These are phyloP conservation scores for Pisolithus albus DNA, from an alignment of 768 basidiomycete species.

Conservation along the genomic window DNA sequence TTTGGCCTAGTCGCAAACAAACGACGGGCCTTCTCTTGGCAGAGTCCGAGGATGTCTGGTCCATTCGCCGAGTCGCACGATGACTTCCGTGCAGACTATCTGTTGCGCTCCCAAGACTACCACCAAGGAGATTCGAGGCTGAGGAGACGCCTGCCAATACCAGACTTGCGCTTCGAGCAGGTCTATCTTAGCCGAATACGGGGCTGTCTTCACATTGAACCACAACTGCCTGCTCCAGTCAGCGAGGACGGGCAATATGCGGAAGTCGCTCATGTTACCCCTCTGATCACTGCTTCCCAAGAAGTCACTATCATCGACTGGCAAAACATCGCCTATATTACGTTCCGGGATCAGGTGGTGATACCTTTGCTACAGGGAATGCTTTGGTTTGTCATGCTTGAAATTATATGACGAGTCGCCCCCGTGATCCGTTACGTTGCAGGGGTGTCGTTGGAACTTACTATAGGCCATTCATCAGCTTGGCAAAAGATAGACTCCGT, in stretches of 20 bases:
- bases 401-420: neutral
- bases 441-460: conserved; percentile 28
- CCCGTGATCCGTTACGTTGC: conserved; percentile 2
- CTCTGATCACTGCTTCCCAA: conserved; percentile 26
- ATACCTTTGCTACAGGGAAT: conserved; percentile 62
- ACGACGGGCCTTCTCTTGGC: no score
- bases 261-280: conserved; percentile 21
- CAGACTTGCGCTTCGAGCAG: conserved; percentile 72
- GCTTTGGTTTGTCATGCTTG: conserved; percentile 45
- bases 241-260: conserved; percentile 17
- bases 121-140: conserved; percentile 11
- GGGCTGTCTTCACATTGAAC: conserved; percentile 41
- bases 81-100: conserved; percentile 17
- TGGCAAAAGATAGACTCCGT: conserved; percentile 16
- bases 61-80: conserved; percentile 11
- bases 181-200: conserved; percentile 60
- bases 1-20: conserved; percentile 3
- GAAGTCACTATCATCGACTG: conserved; percentile 45
- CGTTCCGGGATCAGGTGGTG: conserved; percentile 60
- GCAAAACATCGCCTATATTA: conserved; percentile 55
- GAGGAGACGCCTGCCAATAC: conserved; percentile 49
- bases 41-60: neutral
- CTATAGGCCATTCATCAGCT: conserved; percentile 23
- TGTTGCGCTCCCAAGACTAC: conserved; percentile 7
- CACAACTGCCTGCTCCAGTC: neutral